A percentile compares a stretch with the other conserved stretches of the same genome.
These are phyloP conservation scores for Cichorium intybus DNA, from an alignment of 140 eudicot genomes.

Conservation along the genomic window DNA sequence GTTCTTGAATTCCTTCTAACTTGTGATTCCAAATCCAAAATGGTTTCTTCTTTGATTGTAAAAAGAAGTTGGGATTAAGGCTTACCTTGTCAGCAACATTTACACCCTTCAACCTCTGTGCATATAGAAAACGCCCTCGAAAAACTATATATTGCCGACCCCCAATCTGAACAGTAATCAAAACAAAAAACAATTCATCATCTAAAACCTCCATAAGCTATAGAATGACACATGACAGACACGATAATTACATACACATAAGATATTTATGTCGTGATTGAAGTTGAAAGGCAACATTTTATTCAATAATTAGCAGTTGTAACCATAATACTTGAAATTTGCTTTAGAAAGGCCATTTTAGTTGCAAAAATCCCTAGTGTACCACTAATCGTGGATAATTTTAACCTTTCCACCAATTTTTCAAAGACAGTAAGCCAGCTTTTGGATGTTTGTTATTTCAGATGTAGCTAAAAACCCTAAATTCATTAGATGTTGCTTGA, in stretches of 20 bases:
- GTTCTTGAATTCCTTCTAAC: too few species aligned
- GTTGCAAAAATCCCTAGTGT: not conserved
- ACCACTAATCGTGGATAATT: too few species aligned
- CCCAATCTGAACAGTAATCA: slow-evolving; percentile 53
- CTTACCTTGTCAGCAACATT: slow-evolving; percentile 78
- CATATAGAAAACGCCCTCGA: slow-evolving; percentile 80
- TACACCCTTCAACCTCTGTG: slow-evolving; percentile 90
- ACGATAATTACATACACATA: not conserved
- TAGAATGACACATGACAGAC: not conserved
- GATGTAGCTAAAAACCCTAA: not conserved
- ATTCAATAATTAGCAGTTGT: not conserved
- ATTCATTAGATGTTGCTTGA: not conserved
- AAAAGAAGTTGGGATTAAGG: not conserved
- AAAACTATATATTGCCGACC: slow-evolving; percentile 81
- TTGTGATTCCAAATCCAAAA: too few species aligned
- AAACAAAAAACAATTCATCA: not conserved
- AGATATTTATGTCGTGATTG: too few species aligned
- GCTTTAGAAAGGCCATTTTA: not conserved
- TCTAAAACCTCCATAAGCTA: not conserved
- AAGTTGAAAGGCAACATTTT: not conserved
- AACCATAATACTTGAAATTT: not conserved
- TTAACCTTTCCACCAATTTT: not conserved
- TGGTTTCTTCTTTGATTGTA: too few species aligned
- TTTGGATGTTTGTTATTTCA: too few species aligned
- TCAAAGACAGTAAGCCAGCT: too few species aligned